Conservation (phyloP, 495 filamentous ascomycete species). For the Extremus antarcticus region DNA sequence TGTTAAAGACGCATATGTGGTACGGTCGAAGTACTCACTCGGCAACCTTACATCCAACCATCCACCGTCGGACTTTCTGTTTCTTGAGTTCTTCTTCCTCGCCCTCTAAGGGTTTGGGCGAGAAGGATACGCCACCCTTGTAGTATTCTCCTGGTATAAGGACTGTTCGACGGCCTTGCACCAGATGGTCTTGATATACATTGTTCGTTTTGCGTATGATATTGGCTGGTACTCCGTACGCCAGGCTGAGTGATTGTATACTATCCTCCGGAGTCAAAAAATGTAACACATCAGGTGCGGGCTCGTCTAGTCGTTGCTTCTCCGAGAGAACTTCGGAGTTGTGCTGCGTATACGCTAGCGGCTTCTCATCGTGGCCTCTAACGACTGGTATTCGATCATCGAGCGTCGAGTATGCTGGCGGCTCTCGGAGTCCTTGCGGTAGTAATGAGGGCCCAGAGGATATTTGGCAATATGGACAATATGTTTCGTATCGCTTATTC, state of each 20-base stretch:
- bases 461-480: slow-evolving; percentile 56
- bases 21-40: slow-evolving; percentile 38
- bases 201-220: slow-evolving; percentile 50
- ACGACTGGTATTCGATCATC: slow-evolving; percentile 27
- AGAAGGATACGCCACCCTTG: slow-evolving; percentile 50
- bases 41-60: slow-evolving; percentile 57
- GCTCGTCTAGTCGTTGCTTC: slow-evolving; percentile 22
- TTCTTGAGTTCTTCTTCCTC: slow-evolving; percentile 59
- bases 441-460: slow-evolving; percentile 40
- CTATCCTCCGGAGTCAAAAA: slow-evolving; percentile 57
- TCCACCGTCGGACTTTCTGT: slow-evolving; percentile 54
- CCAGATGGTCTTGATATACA: slow-evolving; percentile 52
- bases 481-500: slow-evolving; percentile 57
- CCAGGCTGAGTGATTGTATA: slow-evolving; percentile 51
- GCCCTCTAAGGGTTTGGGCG: slow-evolving; percentile 52
- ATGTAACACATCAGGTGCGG: slow-evolving; percentile 50
- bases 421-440: slow-evolving; percentile 46
- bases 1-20: background rate
- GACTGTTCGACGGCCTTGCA: slow-evolving; percentile 53
- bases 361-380: slow-evolving; percentile 13
- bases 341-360: slow-evolving; percentile 29
- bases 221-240: slow-evolving; percentile 50
- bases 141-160: slow-evolving; percentile 58
- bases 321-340: slow-evolving; percentile 24
- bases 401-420: slow-evolving; percentile 45